Conservation (phyloP, 2,329 filamentous ascomycete genomes). For the Diaporthe amygdali region DNA sequence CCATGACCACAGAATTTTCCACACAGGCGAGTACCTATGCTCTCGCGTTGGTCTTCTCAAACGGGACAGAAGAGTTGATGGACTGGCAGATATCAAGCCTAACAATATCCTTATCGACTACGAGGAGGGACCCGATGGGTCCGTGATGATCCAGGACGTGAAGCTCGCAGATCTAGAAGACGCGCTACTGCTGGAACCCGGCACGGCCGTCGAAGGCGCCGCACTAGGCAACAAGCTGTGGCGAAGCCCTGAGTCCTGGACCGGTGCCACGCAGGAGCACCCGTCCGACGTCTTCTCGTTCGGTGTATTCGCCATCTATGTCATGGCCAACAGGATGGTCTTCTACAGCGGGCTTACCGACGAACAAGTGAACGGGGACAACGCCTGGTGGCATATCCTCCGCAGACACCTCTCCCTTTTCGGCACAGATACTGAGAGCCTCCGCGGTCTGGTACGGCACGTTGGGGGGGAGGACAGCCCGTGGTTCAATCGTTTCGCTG, state of each 20-base stretch:
- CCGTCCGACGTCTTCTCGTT: constrained; percentile 42
- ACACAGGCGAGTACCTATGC: constrained; percentile 32
- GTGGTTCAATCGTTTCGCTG: constrained; percentile 9
- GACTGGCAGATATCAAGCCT: constrained; percentile 39
- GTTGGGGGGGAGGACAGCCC: constrained; percentile 21
- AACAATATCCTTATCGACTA: constrained; percentile 42
- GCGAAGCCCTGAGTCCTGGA: constrained; percentile 42
- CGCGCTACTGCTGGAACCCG: constrained; percentile 32
- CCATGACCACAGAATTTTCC: constrained; percentile 37
- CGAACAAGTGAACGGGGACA: constrained; percentile 27
- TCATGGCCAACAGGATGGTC: constrained; percentile 35
- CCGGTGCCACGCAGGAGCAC: constrained; percentile 34
- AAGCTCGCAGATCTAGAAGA: constrained; percentile 39
- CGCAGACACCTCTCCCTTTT: constrained; percentile 28
- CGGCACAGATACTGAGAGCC: constrained; percentile 10
- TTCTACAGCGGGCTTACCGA: constrained; percentile 30
- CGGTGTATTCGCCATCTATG: constrained; percentile 38
- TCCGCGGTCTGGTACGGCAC: constrained; percentile 20
- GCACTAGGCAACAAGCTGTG: constrained; percentile 39
- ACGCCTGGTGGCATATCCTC: constrained; percentile 32
- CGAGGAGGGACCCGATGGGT: constrained; percentile 26
- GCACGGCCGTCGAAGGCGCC: constrained; percentile 30
- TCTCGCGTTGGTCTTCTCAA: background rate
- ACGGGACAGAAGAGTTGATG: background rate
- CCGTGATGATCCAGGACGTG: constrained; percentile 30